A percentile compares a stretch with the other conserved stretches of the same genome.
Conservation (phyloP, 148 eudicot species). For the Silene uniflora region DNA sequence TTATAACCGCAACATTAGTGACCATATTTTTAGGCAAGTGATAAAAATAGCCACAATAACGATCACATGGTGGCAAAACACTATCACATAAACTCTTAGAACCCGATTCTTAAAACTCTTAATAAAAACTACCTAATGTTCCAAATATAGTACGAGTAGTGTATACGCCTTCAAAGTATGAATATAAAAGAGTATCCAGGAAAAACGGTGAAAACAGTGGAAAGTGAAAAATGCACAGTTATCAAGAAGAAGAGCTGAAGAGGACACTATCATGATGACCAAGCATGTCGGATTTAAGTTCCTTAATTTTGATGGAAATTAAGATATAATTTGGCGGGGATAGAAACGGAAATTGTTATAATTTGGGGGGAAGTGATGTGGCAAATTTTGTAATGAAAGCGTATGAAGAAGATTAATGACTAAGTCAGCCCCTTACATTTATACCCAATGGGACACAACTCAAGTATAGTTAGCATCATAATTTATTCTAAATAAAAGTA, state of each 20-base stretch:
- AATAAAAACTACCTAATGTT: background rate
- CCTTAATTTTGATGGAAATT: background rate
- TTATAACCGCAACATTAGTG: constrained; percentile 15
- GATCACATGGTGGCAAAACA: background rate
- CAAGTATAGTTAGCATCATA: too few species aligned
- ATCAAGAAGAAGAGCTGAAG: background rate
- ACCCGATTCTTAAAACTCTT: background rate
- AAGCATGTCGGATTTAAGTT: background rate
- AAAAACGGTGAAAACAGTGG: too few species aligned
- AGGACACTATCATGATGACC: too few species aligned
- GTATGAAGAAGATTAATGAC: too few species aligned
- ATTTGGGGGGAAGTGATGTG: too few species aligned
- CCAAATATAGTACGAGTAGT: too few species aligned
- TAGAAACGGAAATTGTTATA: background rate
- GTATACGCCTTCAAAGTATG: background rate
- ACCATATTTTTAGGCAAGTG: background rate
- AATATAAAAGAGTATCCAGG: background rate
- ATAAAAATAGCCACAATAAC: too few species aligned
- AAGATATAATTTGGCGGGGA: background rate
- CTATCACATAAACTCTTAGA: too few species aligned
- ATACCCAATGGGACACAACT: too few species aligned
- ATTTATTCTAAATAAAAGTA: too few species aligned
- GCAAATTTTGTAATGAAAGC: too few species aligned
- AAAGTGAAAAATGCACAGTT: background rate
- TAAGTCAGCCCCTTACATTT: too few species aligned